Evolutionary conservation across 805 yeast species (phyloP), one percentile per base, ranked within the genome.

Genomic region (Brettanomyces custersianus): DNA sequence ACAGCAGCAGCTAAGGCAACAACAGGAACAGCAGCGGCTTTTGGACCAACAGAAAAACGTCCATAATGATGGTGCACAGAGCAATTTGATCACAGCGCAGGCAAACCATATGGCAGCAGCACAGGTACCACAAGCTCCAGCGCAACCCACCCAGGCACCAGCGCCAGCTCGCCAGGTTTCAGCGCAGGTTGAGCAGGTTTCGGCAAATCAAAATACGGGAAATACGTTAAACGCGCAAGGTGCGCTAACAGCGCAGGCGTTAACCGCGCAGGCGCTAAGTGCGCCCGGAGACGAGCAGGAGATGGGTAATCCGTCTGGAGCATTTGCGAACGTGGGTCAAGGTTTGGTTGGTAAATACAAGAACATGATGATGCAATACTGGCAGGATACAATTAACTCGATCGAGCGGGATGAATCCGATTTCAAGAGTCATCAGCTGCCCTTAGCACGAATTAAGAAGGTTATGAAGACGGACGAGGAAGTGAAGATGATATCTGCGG

Each of bases 381-480:
- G 98, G 98, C 98, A 92, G 62, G 94, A 84, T 47, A 80, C 94
- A 11, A 88, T 92, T 57, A 86, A 86, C 52, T 74, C 80, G 37
- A 86, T 92, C 34, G 98, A 92, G 59, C 75, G 73, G 53, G 86
- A 77, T 48, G 85, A 80, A 40, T 95, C 85, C 53, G 94, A 85
- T 55, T 92, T 90, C 63, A 88, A 86, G 57, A 83, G 85, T 45
- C 96, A 92, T 55, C 95, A 88, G 44, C 65, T 92, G 42, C 99
- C 99, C 13, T 66, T 92, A 37, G 98, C 98, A 4, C 71, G 99
- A 47, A 92, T 92, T 49, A 90, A 92, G 54, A 90, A 90, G 57
- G 96, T 90, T 28, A 90, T 90, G 97, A 90, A 90, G 56, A 88
- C 96, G 0, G 97, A 90, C 55, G 95, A 86, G 54, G 96, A 90